These are phyloP conservation scores for Solanum tacnaense DNA, from an alignment of 257 asterid species.

Conservation along the genomic window DNA sequence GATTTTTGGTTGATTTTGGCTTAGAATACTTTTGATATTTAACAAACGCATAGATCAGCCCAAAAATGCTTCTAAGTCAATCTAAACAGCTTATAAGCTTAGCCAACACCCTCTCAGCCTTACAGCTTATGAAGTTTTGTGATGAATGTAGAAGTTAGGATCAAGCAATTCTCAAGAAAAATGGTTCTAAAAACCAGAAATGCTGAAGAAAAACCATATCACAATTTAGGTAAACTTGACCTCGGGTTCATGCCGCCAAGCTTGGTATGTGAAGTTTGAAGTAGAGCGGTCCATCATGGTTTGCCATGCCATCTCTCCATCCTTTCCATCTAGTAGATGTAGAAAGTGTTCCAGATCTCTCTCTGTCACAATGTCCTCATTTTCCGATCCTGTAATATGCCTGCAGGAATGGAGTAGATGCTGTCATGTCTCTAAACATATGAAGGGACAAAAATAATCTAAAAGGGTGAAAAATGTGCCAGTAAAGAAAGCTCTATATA, in stretches of 20 bases:
- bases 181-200: neutral
- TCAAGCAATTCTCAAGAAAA: neutral
- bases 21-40: neutral
- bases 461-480: neutral
- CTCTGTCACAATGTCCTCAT: conserved; percentile 30
- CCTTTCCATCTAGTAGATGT: conserved; percentile 54
- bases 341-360: conserved; percentile 65
- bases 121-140: neutral
- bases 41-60: neutral
- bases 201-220: neutral
- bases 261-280: conserved; percentile 73
- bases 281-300: conserved; percentile 86
- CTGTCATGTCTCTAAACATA: neutral
- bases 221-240: conserved; percentile 20
- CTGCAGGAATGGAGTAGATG: conserved; percentile 16
- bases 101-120: neutral
- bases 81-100: neutral
- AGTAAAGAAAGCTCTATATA: neutral
- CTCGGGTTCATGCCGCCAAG: conserved; percentile 96
- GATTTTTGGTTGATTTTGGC: neutral
- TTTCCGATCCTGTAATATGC: conserved; percentile 31
- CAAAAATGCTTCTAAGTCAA: neutral
- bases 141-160: neutral
- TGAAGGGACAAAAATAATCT: neutral
- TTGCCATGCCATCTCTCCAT: conserved; percentile 85